A percentile compares a stretch with the other conserved stretches of the same genome.
Conservation (phyloP, 2,329 filamentous ascomycete genomes). For the Emericellopsis cladophorae region DNA sequence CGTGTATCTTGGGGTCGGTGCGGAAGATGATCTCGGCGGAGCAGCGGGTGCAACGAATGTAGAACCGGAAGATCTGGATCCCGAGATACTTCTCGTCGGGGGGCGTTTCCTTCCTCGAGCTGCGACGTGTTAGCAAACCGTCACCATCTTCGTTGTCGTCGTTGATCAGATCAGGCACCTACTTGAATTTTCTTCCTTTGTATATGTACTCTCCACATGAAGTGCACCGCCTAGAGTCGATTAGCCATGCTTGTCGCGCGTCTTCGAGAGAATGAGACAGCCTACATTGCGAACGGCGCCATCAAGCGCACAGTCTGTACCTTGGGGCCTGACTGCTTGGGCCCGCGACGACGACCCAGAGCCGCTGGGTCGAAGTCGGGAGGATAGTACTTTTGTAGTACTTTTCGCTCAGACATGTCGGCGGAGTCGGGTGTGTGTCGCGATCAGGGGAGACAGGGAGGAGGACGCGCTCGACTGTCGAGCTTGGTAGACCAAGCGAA, state of each 20-base stretch:
- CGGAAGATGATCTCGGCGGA: conserved; percentile 81
- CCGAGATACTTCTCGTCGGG: conserved; percentile 77
- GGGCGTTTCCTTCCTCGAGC: conserved; percentile 72
- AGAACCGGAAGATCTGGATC: conserved; percentile 77
- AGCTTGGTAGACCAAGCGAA: too few species aligned
- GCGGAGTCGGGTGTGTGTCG: neutral
- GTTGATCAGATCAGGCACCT: neutral
- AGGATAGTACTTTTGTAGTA: conserved; percentile 53
- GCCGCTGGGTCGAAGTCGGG: conserved; percentile 85
- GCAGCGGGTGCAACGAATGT: conserved; percentile 76
- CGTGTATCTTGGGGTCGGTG: conserved; percentile 90
- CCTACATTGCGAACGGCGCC: conserved; percentile 28
- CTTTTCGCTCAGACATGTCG: conserved; percentile 75
- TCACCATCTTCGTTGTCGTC: neutral
- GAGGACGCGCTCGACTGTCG: too few species aligned
- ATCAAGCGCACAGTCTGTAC: conserved; percentile 82
- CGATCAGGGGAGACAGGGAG: too few species aligned
- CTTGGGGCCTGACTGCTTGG: conserved; percentile 64
- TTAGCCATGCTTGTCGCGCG: too few species aligned
- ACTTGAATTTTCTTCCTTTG: conserved; percentile 88
- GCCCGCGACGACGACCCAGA: conserved; percentile 56
- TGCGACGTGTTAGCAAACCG: conserved; percentile 14
- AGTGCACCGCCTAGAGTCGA: conserved; percentile 19
- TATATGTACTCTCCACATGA: conserved; percentile 68
- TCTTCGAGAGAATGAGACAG: too few species aligned